phyloP scores from a whole-genome alignment of 2,329 filamentous ascomycete species.

The Monosporascus sp. region DNA sequence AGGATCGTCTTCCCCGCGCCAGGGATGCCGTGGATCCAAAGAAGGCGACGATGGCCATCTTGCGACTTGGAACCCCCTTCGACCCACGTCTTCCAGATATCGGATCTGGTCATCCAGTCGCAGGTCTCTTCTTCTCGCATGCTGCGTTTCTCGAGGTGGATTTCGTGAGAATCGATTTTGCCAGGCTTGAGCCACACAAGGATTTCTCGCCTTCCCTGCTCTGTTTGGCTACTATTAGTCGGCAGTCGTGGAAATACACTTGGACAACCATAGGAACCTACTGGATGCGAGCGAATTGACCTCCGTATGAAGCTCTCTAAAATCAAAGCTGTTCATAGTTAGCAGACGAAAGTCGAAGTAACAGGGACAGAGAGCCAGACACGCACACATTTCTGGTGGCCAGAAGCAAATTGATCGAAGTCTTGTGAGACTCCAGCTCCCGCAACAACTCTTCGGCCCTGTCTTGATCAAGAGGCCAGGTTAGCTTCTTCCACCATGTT shows the following conservation, averaged over 20 bases:
- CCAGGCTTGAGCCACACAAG: not conserved
- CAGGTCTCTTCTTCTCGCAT: constrained; percentile 8
- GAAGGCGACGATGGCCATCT: not conserved
- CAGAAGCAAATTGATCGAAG: constrained; percentile 1
- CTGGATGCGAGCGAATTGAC: not conserved
- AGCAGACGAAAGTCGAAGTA: not conserved
- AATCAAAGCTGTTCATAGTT: not conserved
- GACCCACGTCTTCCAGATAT: constrained; percentile 3
- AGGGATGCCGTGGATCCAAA: constrained; percentile 16
- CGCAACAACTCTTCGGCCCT: not conserved
- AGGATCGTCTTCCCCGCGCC: constrained; percentile 26
- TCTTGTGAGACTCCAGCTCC: constrained; percentile 2
- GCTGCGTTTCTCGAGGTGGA: constrained; percentile 2
- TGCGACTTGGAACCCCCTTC: not conserved
- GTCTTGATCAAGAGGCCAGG: not conserved
- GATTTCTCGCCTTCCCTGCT: not conserved
- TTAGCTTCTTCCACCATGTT: not conserved
- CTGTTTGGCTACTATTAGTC: not conserved
- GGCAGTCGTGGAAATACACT: no score
- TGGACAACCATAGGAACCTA: not conserved
- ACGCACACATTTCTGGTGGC: not conserved
- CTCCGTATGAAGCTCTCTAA: not conserved
- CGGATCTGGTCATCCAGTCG: constrained; percentile 4
- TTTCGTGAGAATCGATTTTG: not conserved
- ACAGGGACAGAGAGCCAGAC: no score